Base-by-base conservation (phyloP, 208 protist genomes). In the Jaenimonas drosophilae region DNA sequence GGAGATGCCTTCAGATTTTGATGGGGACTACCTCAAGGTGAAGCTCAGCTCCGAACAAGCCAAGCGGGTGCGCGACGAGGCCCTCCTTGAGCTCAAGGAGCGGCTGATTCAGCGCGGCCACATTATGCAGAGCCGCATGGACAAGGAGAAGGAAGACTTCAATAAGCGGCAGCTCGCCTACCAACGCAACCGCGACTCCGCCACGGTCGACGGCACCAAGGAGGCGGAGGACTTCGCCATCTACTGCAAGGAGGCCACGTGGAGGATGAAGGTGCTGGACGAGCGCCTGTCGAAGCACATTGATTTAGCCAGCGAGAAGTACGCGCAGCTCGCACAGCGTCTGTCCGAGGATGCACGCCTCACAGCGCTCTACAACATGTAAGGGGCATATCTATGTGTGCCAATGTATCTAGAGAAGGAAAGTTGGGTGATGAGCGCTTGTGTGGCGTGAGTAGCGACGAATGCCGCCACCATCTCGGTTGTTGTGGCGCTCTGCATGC, bases 91-190 rank as follows among this genome's bases (percentile, higher is more conserved):
- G 39, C 60, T 92, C 24, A 95, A 95, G 58, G 83, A 95, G 31
- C 70, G 84, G 4, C 81, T 95, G 32, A 92, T 95, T 17, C 81
- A 93, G 42, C 76, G 88, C 28, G 88, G 80, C 3, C 77, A 80
- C 58, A 95, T 95, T 54, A 95, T 95, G 78, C 83, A 92, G 52
- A 71, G 41, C 31, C 73, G 86, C 11, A 88, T 92, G 70, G 84
- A 95, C 49, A 61, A 59, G 2, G 88, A 95, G 49, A 95, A 92
- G 60, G 81, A 85, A 29, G 75, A 89, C 30, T 86, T 93, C 54
- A 74, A 63, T 47, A 48, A 57, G 21, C 64, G 77, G 9, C 84
- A 95, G 50, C 47, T 64, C 30, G 44, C 61, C 23, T 94, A 86
- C 56, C 77, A 87, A 43, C 84, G 75, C 59, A 90, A 57, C 48